Evolutionary conservation across 768 basidiomycete species (phyloP).

Genomic region (Suillus plorans): DNA sequence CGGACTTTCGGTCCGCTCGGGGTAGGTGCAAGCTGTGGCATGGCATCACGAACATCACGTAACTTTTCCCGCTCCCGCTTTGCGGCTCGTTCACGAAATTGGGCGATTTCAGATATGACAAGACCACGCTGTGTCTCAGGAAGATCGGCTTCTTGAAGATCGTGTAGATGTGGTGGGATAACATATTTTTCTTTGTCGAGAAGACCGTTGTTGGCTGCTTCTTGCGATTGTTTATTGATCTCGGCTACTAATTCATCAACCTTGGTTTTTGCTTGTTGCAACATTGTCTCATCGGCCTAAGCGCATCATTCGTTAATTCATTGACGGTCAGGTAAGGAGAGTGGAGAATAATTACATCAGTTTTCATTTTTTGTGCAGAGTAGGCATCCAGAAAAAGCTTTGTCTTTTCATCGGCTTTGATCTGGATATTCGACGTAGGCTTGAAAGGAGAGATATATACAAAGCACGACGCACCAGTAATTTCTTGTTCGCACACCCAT

Average conservation of each 20-base stretch:
- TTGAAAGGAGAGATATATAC: constrained; percentile 19
- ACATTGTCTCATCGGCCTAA: constrained; percentile 71
- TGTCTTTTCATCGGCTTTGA: constrained; percentile 97
- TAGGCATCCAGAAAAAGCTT: constrained; percentile 86
- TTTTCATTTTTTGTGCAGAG: constrained; percentile 72
- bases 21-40: constrained; percentile 39
- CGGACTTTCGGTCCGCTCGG: constrained; percentile 77
- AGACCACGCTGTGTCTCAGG: constrained; percentile 91
- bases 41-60: constrained; percentile 67
- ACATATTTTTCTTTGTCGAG: constrained; percentile 85
- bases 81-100: constrained; percentile 92
- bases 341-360: constrained; percentile 59
- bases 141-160: constrained; percentile 93
- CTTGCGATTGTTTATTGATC: constrained; percentile 71
- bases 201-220: constrained; percentile 71
- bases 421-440: constrained; percentile 53
- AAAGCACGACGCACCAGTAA: constrained; percentile 58
- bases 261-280: constrained; percentile 60
- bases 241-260: constrained; percentile 68
- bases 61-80: constrained; percentile 89
- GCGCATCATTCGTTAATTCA: background rate
- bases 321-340: background rate
- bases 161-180: constrained; percentile 95
- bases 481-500: constrained; percentile 61
- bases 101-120: constrained; percentile 94